phyloP scores from a whole-genome alignment of 2,329 filamentous ascomycete species.

The Trichoderma semiorbis region DNA sequence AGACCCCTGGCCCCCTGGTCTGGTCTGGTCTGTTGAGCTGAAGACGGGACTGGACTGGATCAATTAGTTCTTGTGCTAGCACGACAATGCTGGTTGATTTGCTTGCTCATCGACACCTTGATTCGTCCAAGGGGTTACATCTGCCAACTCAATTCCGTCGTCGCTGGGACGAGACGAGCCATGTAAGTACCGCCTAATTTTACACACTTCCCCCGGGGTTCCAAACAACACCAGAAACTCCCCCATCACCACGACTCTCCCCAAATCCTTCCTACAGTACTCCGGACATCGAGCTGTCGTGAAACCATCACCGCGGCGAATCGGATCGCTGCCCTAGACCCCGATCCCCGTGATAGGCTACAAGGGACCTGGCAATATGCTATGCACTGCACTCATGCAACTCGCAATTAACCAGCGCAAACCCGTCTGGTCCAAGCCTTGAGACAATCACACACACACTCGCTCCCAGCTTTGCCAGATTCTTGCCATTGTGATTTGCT shows the following conservation, averaged over 20 bases:
- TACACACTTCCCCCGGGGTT: neutral
- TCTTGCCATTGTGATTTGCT: neutral
- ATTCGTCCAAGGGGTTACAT: neutral
- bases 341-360: neutral
- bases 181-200: neutral
- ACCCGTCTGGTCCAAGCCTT: neutral
- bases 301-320: neutral
- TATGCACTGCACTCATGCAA: neutral
- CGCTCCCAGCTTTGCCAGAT: too few relatives aligned
- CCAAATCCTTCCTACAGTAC: neutral
- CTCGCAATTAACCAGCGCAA: neutral
- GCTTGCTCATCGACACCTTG: neutral
- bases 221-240: neutral
- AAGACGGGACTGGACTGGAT: neutral
- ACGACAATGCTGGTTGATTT: neutral
- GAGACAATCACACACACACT: neutral
- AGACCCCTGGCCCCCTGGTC: neutral
- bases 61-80: neutral
- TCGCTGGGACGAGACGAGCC: neutral
- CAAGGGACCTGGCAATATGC: neutral
- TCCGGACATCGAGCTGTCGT: neutral
- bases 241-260: neutral
- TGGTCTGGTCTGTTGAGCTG: neutral
- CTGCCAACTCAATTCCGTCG: neutral
- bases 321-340: slow-evolving; percentile 1